A percentile compares a stretch with the other conserved stretches of the same genome.
Evolutionary conservation across 148 eudicot genomes (phyloP).

Genomic region (Vaccinium corymbosum): DNA sequence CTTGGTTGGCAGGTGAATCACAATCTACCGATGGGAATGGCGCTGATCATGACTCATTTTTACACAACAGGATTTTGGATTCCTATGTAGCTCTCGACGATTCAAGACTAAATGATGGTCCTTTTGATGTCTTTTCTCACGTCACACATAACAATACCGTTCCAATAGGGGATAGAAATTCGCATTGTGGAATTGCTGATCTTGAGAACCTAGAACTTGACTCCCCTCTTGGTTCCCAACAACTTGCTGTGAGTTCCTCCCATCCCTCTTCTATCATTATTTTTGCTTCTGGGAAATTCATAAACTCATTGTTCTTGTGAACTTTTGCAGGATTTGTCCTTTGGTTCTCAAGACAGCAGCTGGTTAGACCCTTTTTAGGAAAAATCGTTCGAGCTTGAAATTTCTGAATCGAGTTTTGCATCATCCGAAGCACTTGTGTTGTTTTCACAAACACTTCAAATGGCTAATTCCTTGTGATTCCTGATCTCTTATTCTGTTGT

Average conservation of each 20-base stretch:
- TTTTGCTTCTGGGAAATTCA: neutral
- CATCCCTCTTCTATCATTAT: neutral
- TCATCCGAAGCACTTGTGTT: no score
- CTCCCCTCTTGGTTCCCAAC: slow-evolving; percentile 45
- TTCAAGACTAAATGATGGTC: slow-evolving; percentile 12
- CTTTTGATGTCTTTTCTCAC: slow-evolving; percentile 16
- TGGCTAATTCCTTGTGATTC: no score
- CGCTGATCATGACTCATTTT: slow-evolving; percentile 29
- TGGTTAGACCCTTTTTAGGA: slow-evolving; percentile 47
- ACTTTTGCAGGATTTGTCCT: slow-evolving; percentile 54
- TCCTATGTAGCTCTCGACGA: slow-evolving; percentile 30
- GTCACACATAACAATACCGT: slow-evolving; percentile 22
- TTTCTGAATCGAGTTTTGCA: neutral
- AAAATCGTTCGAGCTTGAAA: neutral
- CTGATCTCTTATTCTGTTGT: no score
- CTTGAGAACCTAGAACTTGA: slow-evolving; percentile 56
- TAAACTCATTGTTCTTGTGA: neutral
- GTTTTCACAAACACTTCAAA: neutral
- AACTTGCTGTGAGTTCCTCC: slow-evolving; percentile 43
- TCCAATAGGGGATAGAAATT: slow-evolving; percentile 20
- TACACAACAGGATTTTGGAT: slow-evolving; percentile 50
- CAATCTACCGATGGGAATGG: slow-evolving; percentile 37
- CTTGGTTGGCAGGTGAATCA: slow-evolving; percentile 50
- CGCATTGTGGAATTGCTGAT: slow-evolving; percentile 26
- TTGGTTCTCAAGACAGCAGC: slow-evolving; percentile 71